Base-by-base conservation (phyloP, 257 asterid species). In the Haberlea rhodopensis region DNA sequence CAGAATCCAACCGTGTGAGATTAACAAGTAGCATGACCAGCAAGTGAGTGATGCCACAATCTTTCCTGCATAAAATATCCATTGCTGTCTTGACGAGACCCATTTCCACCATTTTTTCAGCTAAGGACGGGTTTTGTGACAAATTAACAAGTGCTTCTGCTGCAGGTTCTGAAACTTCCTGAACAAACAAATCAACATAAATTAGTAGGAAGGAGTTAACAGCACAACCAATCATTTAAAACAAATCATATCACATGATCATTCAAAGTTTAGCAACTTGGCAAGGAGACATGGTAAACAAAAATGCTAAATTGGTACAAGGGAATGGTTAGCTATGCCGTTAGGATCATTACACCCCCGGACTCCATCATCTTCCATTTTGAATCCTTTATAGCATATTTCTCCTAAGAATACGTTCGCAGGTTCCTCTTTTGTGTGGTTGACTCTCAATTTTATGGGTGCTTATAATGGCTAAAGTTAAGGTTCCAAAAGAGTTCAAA, bases 161-260 rank as follows among this genome's bases (percentile, higher is more conserved):
- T 2, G 95, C 97, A 62, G 99, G 96, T 75, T 84, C 97, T 9
- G 97, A 87, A 57, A 84, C 88, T 73, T 85, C 97, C 97, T 94
- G 82, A 72, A 76, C 56, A 59, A 69, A 65, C 18, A 40, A 55
- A 58, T 67, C 26, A 51, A 69, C 70, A 25, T 58, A 40, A 71
- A 63, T 61, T 34, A 19, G 58, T 25, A 53, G 6, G 63, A 21
- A 67, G 27, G 28, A 54, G 19, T 69, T 60, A 40, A 57, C 25
- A 8, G 67, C 31, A 52, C 31, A 52, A 23, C 52, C 46, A 65
- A 51, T 8, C 15, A 52, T 6, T 31, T 28, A 9, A 24, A 43
- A 75, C 20, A 25, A 60, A 5, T 26, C 32, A 16, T 37, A 62
- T 31, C 27, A 15, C 57, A 43, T 16, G 11, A 48, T 21, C 5